Conservation (phyloP, 345 rosid genomes). For the Populus tremula region DNA sequence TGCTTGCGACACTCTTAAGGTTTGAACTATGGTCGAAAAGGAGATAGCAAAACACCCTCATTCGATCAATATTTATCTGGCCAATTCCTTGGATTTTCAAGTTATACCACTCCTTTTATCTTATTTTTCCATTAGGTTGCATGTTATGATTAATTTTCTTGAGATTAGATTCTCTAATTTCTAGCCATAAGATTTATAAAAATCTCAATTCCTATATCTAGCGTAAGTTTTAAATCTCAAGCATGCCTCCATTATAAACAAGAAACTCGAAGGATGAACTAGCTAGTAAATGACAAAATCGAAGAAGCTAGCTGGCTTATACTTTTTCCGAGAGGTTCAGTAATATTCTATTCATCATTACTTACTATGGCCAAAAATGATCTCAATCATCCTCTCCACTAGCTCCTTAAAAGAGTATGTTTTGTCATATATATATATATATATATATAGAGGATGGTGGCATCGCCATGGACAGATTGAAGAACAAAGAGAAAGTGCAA, state of each 20-base stretch:
- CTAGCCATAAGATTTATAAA: too few species aligned
- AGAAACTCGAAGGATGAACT: not conserved
- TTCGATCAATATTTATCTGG: too few species aligned
- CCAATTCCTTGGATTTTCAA: too few species aligned
- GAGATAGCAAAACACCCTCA: too few species aligned
- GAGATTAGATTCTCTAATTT: too few species aligned
- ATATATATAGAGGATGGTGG: not conserved
- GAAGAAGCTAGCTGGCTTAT: not conserved
- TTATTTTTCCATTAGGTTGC: too few species aligned
- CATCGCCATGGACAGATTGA: constrained; percentile 1
- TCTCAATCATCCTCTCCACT: not conserved
- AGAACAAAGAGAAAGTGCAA: not conserved
- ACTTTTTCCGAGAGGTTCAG: not conserved
- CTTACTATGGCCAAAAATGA: not conserved
- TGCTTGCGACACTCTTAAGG: too few species aligned
- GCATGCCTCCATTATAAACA: not conserved
- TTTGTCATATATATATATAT: not conserved
- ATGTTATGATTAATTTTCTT: too few species aligned
- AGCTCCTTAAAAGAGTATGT: not conserved
- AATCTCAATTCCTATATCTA: too few species aligned
- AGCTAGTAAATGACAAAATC: constrained; percentile 8
- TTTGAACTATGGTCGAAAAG: too few species aligned
- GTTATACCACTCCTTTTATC: too few species aligned
- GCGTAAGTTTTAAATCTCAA: not conserved
- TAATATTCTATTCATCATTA: constrained; percentile 1